Percentiles rank a stretch among this genome's conserved stretches.
Evolutionary conservation across 106 monocot species (phyloP).

Genomic region (Dendrobium nobile): DNA sequence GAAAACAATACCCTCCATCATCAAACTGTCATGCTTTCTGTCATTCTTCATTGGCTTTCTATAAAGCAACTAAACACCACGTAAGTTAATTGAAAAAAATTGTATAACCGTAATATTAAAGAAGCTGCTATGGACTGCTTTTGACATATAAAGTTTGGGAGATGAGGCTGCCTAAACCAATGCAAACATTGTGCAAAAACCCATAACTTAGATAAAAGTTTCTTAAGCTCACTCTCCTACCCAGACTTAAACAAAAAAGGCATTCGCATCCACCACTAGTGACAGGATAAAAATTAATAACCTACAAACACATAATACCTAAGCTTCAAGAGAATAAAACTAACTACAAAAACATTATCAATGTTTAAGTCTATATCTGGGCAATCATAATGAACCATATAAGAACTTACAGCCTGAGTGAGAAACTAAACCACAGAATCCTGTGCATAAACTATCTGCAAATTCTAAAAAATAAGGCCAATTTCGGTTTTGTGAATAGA

Average conservation of each 20-base stretch:
- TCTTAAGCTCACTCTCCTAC: background rate
- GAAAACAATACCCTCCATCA: background rate
- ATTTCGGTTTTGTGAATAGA: background rate
- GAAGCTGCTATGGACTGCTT: background rate
- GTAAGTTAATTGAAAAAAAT: background rate
- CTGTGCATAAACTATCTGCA: background rate
- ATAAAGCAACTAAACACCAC: background rate
- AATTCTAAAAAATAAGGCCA: background rate
- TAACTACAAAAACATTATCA: background rate
- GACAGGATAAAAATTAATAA: background rate
- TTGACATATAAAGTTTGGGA: background rate
- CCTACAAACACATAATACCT: background rate
- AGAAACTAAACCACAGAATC: too few relatives aligned
- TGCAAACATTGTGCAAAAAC: background rate
- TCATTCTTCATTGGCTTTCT: background rate
- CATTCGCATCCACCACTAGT: background rate
- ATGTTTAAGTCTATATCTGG: background rate
- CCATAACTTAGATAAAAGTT: background rate
- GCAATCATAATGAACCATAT: background rate
- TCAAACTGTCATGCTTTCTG: background rate
- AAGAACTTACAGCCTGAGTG: background rate
- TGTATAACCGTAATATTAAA: background rate
- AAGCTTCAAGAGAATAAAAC: background rate
- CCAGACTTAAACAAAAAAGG: background rate
- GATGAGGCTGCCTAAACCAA: background rate